phyloP scores from a whole-genome alignment of 768 basidiomycete genomes.

The Wakefieldia striispora region DNA sequence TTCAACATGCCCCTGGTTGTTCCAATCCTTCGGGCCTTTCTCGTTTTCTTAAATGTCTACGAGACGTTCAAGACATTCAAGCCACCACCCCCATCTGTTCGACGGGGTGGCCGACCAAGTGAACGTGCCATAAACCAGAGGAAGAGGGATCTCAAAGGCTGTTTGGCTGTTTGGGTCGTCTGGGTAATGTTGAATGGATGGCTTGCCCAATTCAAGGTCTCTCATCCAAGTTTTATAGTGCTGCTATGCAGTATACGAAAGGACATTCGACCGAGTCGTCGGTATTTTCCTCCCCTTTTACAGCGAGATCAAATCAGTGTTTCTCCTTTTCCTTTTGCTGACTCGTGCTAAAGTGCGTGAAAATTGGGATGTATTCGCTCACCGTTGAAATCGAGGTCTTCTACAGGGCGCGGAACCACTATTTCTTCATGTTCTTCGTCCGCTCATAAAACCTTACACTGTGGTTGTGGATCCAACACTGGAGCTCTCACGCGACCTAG shows the following conservation, averaged over 20 bases:
- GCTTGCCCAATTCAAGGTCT: constrained; percentile 5
- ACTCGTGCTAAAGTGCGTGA: constrained; percentile 68
- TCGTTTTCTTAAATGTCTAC: constrained; percentile 78
- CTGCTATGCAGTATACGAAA: constrained; percentile 67
- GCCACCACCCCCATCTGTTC: constrained; percentile 50
- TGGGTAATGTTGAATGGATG: constrained; percentile 54
- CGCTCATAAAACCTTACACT: constrained; percentile 73
- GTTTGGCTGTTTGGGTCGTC: constrained; percentile 80
- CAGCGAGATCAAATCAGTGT: constrained; percentile 73
- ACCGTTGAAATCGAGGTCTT: constrained; percentile 9
- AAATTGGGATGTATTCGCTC: constrained; percentile 1
- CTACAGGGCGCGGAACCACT: constrained; percentile 82
- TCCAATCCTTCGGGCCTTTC: constrained; percentile 61
- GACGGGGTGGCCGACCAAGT: constrained; percentile 57
- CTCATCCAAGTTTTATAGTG: constrained; percentile 42
- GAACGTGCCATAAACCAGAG: constrained; percentile 66
- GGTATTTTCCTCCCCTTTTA: constrained; percentile 81
- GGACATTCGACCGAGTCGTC: constrained; percentile 59
- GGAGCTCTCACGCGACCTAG: constrained; percentile 58
- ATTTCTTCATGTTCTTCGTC: constrained; percentile 77
- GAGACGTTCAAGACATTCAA: constrained; percentile 85
- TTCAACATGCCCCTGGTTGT: constrained; percentile 63
- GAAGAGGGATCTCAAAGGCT: constrained; percentile 85
- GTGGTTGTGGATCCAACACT: constrained; percentile 61
- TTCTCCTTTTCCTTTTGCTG: constrained; percentile 69